Base-by-base conservation (phyloP, 2,329 filamentous ascomycete genomes). In the Talaromyces sp. region DNA sequence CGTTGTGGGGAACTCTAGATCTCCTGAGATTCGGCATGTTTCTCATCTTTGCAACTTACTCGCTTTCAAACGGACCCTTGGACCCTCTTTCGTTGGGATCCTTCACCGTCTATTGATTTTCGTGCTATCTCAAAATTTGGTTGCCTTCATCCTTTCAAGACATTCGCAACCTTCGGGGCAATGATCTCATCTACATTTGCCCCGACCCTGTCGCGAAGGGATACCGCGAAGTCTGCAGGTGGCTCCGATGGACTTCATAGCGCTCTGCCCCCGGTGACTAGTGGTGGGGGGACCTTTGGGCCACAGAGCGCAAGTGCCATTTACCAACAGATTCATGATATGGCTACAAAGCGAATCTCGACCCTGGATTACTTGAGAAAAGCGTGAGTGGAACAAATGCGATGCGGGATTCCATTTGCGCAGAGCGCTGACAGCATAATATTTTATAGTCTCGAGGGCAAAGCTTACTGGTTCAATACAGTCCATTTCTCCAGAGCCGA, bases 381-480 rank as follows among this genome's bases (percentile, higher is more conserved):
- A 77, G 88, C 91, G 91, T 96, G 76, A 64, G 90, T 82, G 42
- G 9, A n/a, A 39, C 19, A n/a, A n/a, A n/a, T n/a, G n/a, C n/a
- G n/a, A n/a, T n/a, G n/a, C n/a, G n/a, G n/a, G n/a, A n/a, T n/a
- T n/a, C n/a, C n/a, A n/a, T n/a, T n/a, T n/a, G n/a, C n/a, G n/a
- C n/a, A n/a, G n/a, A n/a, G n/a, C n/a, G n/a, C n/a, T n/a, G n/a
- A n/a, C n/a, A n/a, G n/a, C n/a, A n/a, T n/a, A n/a, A 29, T 10
- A 40, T 36, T 39, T 24, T 49, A 47, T 69, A 96, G 91, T 24
- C 92, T 99, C 69, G 91, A 97, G 75, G 92, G 93, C 55, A 87
- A 91, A 53, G 86, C 96, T 37, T 97, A 96, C 78, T 97, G 94
- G 92, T 97, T 97, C 80, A 97, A 97, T 75, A 97, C 94, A 0